Conservation (phyloP, 768 basidiomycete genomes). For the Candolleomyces eurysporus region DNA sequence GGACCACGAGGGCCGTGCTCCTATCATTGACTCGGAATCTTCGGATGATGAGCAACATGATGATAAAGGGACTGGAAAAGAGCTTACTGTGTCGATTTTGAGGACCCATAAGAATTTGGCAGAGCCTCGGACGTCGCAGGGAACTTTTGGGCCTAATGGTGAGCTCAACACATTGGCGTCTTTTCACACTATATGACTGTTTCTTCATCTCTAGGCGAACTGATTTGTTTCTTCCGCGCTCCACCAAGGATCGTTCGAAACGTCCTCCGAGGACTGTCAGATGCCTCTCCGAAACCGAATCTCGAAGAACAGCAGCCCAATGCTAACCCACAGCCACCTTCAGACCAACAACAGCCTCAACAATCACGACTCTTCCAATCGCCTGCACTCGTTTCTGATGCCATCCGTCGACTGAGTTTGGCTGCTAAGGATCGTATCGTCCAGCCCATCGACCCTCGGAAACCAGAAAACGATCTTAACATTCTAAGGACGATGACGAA, state of each 20-base stretch:
- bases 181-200: conserved; percentile 1
- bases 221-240: conserved; percentile 83
- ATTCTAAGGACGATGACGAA: conserved; percentile 80
- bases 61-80: conserved; percentile 38
- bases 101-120: conserved; percentile 75
- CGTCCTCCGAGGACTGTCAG: conserved; percentile 44
- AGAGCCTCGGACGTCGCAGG: conserved; percentile 84
- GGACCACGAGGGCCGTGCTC: conserved; percentile 36
- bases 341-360: conserved; percentile 17
- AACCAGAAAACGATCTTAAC: conserved; percentile 50
- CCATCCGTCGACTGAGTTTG: conserved; percentile 60
- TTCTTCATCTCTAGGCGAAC: conserved; percentile 53
- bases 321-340: conserved; percentile 11
- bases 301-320: conserved; percentile 17
- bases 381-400: conserved; percentile 70
- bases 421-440: conserved; percentile 58
- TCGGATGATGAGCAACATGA: conserved; percentile 55
- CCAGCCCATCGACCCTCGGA: conserved; percentile 35
- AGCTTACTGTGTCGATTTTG: conserved; percentile 51
- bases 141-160: conserved; percentile 89
- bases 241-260: conserved; percentile 72
- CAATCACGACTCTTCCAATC: conserved; percentile 50
- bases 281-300: conserved; percentile 36
- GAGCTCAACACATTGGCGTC: conserved; percentile 11
- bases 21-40: conserved; percentile 54